These are phyloP conservation scores for Penicillium janthinellum DNA, from an alignment of 2,329 filamentous ascomycete species.

Conservation along the genomic window DNA sequence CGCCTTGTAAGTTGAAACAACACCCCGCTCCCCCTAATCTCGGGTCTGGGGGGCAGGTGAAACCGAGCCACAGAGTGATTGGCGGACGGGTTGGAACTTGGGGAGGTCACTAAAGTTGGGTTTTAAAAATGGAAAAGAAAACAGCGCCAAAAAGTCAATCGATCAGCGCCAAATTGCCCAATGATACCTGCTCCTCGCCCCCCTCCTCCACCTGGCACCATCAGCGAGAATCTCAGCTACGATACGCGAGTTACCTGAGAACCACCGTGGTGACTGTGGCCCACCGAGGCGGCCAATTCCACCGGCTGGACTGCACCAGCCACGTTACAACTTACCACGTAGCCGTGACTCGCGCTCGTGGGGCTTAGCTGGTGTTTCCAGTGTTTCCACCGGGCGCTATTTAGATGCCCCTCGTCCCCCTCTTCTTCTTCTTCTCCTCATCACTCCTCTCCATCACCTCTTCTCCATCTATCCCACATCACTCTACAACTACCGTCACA, in stretches of 20 bases:
- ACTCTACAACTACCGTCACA: constrained; percentile 8
- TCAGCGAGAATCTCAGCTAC: neutral
- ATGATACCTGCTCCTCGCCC: neutral
- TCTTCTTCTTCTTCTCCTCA: neutral
- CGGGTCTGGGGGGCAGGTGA: neutral
- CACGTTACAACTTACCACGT: constrained; percentile 1
- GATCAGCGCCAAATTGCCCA: neutral
- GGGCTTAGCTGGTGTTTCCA: neutral
- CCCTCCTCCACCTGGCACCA: neutral
- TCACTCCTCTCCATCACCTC: neutral
- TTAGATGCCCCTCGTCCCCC: neutral
- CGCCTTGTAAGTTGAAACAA: neutral
- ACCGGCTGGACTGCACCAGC: neutral
- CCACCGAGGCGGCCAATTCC: neutral
- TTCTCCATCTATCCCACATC: neutral
- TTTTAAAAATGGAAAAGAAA: neutral
- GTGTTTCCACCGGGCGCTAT: constrained; percentile 1
- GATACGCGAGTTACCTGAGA: too few relatives aligned
- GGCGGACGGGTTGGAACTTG: neutral
- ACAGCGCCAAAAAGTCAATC: neutral
- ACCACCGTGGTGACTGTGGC: neutral
- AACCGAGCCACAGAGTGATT: neutral
- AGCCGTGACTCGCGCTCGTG: neutral
- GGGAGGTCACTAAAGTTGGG: too few relatives aligned
- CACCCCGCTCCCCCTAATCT: neutral